Evolutionary conservation across 1,139 yeast genomes (phyloP).

Genomic region (Pichia sp.): DNA sequence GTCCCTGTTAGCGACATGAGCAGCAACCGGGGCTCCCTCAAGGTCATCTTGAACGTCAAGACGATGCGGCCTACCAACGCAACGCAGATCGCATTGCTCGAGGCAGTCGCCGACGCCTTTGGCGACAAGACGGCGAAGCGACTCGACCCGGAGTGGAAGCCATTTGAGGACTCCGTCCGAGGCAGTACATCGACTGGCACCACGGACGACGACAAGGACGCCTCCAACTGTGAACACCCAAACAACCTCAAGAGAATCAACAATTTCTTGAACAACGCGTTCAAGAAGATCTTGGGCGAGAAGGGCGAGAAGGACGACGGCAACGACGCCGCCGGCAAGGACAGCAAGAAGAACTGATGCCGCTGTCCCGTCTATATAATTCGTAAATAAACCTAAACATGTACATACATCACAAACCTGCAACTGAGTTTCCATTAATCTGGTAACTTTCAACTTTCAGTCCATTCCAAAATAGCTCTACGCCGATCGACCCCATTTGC

Average conservation of each 20-base stretch:
- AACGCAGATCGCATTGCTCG: constrained; percentile 88
- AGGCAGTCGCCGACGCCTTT: constrained; percentile 88
- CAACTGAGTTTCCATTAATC: background rate
- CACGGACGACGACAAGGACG: constrained; percentile 9
- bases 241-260: constrained; percentile 59
- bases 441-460: background rate
- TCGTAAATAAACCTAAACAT: too few species aligned
- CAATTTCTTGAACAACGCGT: constrained; percentile 57
- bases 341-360: constrained; percentile 3
- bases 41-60: constrained; percentile 67
- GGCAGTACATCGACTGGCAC: background rate
- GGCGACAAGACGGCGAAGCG: constrained; percentile 77
- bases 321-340: constrained; percentile 9
- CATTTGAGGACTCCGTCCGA: constrained; percentile 33
- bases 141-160: constrained; percentile 55
- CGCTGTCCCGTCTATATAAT: background rate
- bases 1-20: constrained; percentile 65
- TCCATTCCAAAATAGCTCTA: too few species aligned
- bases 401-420: too few species aligned
- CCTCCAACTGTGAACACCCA: constrained; percentile 43
- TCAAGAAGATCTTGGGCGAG: constrained; percentile 42
- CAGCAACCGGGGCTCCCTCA: constrained; percentile 66
- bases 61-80: constrained; percentile 74
- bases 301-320: constrained; percentile 22
- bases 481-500: too few species aligned